These are phyloP conservation scores for Penicillium silybi DNA, from an alignment of 495 filamentous ascomycete genomes.

Conservation along the genomic window DNA sequence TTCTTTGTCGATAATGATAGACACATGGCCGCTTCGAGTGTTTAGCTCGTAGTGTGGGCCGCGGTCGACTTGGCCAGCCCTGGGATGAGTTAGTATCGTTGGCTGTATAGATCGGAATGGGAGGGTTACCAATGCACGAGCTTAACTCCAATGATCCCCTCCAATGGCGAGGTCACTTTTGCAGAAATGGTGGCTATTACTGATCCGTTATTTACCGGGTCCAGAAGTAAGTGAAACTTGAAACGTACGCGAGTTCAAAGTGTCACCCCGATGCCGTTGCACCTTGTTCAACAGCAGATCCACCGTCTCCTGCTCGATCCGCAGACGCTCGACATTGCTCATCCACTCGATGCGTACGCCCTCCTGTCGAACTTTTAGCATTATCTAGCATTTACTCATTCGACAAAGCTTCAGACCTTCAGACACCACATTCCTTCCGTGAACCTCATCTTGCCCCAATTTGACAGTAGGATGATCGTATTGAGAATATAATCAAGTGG, in stretches of 20 bases:
- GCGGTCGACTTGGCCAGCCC: conserved; percentile 42
- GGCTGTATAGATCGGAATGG: too few relatives aligned
- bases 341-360: conserved; percentile 44
- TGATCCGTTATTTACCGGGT: neutral
- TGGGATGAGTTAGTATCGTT: conserved; percentile 4
- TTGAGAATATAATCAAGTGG: neutral
- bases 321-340: conserved; percentile 43
- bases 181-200: conserved; percentile 26
- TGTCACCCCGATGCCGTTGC: conserved; percentile 50
- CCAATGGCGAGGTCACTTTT: conserved; percentile 48
- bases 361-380: conserved; percentile 19
- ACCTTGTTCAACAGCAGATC: conserved; percentile 39
- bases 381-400: neutral
- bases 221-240: neutral
- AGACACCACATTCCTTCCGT: conserved; percentile 44
- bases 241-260: conserved; percentile 51
- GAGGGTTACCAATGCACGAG: conserved; percentile 58
- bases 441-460: conserved; percentile 38
- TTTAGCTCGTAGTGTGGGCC: conserved; percentile 64
- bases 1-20: conserved; percentile 41
- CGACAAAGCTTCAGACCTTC: conserved; percentile 33
- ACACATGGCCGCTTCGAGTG: conserved; percentile 39
- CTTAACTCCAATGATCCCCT: conserved; percentile 60
- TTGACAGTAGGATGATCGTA: neutral
- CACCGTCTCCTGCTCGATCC: conserved; percentile 32